phyloP scores from a whole-genome alignment of 176 grass and related monocot genomes.

The Metroxylon sagu region DNA sequence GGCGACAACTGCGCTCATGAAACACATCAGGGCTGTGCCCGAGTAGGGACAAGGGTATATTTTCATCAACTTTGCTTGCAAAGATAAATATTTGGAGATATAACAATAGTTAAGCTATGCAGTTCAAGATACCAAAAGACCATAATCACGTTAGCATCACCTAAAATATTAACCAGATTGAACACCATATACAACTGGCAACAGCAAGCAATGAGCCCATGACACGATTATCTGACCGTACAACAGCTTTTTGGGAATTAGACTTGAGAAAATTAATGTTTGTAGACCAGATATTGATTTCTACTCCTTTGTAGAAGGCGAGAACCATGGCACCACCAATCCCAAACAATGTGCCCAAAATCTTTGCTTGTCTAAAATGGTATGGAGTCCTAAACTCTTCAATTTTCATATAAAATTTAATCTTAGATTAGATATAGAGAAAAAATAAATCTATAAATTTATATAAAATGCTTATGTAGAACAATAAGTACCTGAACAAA shows the following conservation, averaged over 20 bases:
- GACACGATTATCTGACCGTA: slow-evolving; percentile 16
- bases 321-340: slow-evolving; percentile 87
- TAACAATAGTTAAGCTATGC: neutral
- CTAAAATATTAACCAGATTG: slow-evolving; percentile 63
- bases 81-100: neutral
- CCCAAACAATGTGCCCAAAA: slow-evolving; percentile 59
- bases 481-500: slow-evolving; percentile 34
- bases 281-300: slow-evolving; percentile 40
- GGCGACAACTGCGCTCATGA: slow-evolving; percentile 32
- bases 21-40: slow-evolving; percentile 69
- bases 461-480: no score
- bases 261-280: slow-evolving; percentile 32
- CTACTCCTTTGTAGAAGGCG: slow-evolving; percentile 73
- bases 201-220: slow-evolving; percentile 42
- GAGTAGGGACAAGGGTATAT: slow-evolving; percentile 66
- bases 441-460: neutral
- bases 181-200: slow-evolving; percentile 56
- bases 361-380: slow-evolving; percentile 47
- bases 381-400: slow-evolving; percentile 42
- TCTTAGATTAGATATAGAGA: neutral
- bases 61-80: slow-evolving; percentile 39
- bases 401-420: slow-evolving; percentile 14
- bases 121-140: neutral
- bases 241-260: neutral
- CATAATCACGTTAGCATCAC: slow-evolving; percentile 4